A percentile compares a stretch with the other conserved stretches of the same genome.
Conservation (phyloP, 306 rosid species). For the Carpinus viminea region DNA sequence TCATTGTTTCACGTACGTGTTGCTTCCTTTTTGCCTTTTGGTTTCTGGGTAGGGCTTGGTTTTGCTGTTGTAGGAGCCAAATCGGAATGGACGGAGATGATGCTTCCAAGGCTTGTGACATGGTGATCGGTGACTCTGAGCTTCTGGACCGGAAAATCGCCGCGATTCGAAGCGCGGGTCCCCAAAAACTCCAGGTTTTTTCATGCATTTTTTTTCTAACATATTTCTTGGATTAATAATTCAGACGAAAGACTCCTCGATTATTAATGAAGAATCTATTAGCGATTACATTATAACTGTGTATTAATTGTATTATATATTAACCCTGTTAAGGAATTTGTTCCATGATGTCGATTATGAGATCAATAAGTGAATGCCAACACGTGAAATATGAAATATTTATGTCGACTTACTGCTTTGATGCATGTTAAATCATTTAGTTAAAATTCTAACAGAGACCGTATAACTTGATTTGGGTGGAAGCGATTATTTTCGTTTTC, state of each 20-base stretch:
- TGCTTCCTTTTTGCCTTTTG: background rate
- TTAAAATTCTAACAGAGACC: no score
- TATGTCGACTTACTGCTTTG: no score
- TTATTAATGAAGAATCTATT: background rate
- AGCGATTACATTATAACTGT: background rate
- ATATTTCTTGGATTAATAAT: background rate
- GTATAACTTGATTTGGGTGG: no score
- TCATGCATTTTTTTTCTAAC: background rate
- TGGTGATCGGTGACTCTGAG: slow-evolving; percentile 39
- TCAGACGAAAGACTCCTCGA: background rate
- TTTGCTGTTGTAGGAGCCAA: slow-evolving; percentile 30
- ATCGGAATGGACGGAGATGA: slow-evolving; percentile 43
- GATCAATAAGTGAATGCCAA: background rate
- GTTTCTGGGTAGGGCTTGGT: slow-evolving; percentile 28
- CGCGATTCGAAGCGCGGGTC: slow-evolving; percentile 61
- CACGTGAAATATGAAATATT: no score
- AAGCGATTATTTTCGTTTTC: no score
- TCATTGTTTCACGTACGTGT: background rate
- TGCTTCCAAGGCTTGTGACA: slow-evolving; percentile 24
- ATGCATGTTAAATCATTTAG: no score
- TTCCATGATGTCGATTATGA: background rate
- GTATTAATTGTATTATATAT: background rate
- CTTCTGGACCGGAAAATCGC: slow-evolving; percentile 44
- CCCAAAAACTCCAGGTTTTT: slow-evolving; percentile 64
- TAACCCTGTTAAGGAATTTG: background rate